Conservation (phyloP, 805 yeast genomes). For the Groenewaldozyma salmanticensis region DNA sequence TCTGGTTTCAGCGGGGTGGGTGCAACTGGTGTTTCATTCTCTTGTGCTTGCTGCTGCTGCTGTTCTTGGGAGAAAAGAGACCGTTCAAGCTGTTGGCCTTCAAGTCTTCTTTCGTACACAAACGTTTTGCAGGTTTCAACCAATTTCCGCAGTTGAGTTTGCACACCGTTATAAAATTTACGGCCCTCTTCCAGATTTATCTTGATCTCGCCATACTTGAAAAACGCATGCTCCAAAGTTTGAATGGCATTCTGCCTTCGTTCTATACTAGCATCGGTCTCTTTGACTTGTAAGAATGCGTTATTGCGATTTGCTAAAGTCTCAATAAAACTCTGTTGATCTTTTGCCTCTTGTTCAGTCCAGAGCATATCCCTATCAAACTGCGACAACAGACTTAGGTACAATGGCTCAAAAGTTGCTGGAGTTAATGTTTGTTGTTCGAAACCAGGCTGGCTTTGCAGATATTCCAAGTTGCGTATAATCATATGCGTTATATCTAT, state of each 20-base stretch:
- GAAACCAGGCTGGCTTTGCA: no score
- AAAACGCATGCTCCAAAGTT: slow-evolving; percentile 39
- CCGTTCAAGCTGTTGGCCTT: slow-evolving; percentile 42
- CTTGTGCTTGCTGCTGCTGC: no score
- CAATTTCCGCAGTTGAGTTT: slow-evolving; percentile 36
- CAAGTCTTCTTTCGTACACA: slow-evolving; percentile 41
- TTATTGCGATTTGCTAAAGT: slow-evolving; percentile 26
- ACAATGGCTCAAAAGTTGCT: slow-evolving; percentile 19
- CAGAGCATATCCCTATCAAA: slow-evolving; percentile 43
- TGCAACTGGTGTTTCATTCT: not conserved
- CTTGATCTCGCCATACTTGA: slow-evolving; percentile 45
- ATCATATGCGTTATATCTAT: slow-evolving; percentile 6
- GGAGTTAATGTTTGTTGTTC: slow-evolving; percentile 12
- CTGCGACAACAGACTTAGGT: slow-evolving; percentile 24
- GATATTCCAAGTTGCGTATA: slow-evolving; percentile 5
- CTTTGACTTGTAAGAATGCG: slow-evolving; percentile 14
- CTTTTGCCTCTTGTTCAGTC: slow-evolving; percentile 33
- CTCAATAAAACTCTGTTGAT: slow-evolving; percentile 33
- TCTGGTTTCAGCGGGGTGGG: no score
- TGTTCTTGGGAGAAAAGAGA: not conserved
- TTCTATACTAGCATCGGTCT: slow-evolving; percentile 23
- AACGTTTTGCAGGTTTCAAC: slow-evolving; percentile 42
- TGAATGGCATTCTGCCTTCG: slow-evolving; percentile 43
- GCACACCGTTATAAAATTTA: slow-evolving; percentile 58
- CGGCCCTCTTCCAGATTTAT: slow-evolving; percentile 59